A percentile compares a stretch with the other conserved stretches of the same genome.
phyloP scores from a whole-genome alignment of 1,284 basidiomycete genomes.

The Hemileia vastatrix region DNA sequence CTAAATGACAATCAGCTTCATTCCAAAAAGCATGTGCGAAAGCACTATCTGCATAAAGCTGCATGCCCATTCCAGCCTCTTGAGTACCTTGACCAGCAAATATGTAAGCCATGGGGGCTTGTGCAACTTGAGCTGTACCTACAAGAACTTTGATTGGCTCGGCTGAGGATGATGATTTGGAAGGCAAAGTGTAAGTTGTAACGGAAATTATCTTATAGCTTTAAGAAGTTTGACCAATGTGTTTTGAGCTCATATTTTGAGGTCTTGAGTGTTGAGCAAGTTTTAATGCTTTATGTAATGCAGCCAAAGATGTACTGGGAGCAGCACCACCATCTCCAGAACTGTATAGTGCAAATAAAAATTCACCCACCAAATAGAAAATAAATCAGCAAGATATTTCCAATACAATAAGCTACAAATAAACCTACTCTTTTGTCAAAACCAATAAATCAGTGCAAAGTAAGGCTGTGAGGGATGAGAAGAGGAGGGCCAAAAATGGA shows the following conservation, averaged over 20 bases:
- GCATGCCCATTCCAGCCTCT: conserved; percentile 99
- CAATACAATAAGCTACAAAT: too few relatives aligned
- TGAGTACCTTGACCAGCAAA: conserved; percentile 99
- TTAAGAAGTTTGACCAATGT: conserved; percentile 73
- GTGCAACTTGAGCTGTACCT: conserved; percentile 83
- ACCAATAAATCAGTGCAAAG: too few relatives aligned
- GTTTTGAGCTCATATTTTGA: conserved; percentile 75
- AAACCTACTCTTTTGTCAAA: too few relatives aligned
- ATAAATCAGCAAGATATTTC: too few relatives aligned
- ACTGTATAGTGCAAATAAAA: too few relatives aligned
- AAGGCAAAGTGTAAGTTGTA: conserved; percentile 71
- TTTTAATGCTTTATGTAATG: too few relatives aligned
- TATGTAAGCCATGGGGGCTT: conserved; percentile 86
- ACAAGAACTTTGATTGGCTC: conserved; percentile 62
- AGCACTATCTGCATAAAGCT: conserved; percentile 82
- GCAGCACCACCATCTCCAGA: too few relatives aligned
- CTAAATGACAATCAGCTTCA: conserved; percentile 82
- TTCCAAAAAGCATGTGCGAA: conserved; percentile 97
- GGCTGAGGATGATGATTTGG: conserved; percentile 49
- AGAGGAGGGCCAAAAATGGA: too few relatives aligned
- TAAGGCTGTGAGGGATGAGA: too few relatives aligned
- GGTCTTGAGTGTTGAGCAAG: conserved; percentile 80
- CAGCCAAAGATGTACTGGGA: too few relatives aligned
- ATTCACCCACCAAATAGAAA: too few relatives aligned
- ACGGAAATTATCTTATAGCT: conserved; percentile 88